Base-by-base conservation (phyloP, 2,329 filamentous ascomycete genomes). In the Endoconidiophora polonica region DNA sequence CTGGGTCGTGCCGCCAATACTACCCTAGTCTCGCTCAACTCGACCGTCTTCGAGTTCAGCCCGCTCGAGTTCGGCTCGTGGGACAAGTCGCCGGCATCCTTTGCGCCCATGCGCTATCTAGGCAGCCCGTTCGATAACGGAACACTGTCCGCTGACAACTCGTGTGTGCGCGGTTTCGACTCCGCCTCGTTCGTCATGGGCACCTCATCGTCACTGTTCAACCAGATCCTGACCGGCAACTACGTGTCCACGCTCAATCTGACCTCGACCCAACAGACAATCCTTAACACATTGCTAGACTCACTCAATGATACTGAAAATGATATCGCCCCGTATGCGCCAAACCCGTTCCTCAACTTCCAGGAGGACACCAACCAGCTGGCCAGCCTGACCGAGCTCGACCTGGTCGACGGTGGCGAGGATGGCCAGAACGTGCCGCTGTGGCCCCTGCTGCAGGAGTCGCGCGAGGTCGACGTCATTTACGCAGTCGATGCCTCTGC, bases 161-260 rank as follows among this genome's bases (percentile, higher is more conserved):
- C 56, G 2, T 69, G 76, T 55, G 64, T 71, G 24, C 60, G 60
- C 22, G 86, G 86, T 1, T 88, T 86, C 56, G 86, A 93, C 62
- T 87, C 85, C 57, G 76, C 76, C 5, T 83, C 83, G 1, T 93
- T 78, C 58, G 69, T 91, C 29, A 85, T 90, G 76, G 85, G 85
- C 52, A 91, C 86, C 0, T 86, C 81, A 9, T 86, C 81, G 14
- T 80, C 81, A 6, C 69, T 93, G 3, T 93, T 93, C 70, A 93
- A 93, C 66, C 69, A 79, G 50, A 71, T 93, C 72, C 70, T 93
- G 78, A 44, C 60, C 18, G 60, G 55, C 57, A 67, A 53, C 47
- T 22, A 23, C 12, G 23, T 45, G 3, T 47, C 47, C 22, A 38
- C 47, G 3, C 43, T 50, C 7, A 49, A 48, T 38, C 60, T 58